Evolutionary conservation across 1,284 basidiomycete species (phyloP), one percentile per base, ranked within the genome.

Genomic region (Psilocybe mexicana): DNA sequence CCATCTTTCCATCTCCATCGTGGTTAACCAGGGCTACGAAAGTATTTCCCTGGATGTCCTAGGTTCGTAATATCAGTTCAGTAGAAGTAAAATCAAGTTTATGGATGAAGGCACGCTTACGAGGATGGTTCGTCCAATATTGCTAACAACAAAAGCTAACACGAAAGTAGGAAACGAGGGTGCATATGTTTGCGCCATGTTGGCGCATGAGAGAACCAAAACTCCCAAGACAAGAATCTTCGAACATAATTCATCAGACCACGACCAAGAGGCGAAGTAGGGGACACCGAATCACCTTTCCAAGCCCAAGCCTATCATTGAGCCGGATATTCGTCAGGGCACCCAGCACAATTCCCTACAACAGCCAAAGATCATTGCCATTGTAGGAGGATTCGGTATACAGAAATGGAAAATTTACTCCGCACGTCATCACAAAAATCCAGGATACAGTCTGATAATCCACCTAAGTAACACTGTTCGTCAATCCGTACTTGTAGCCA

Each of bases 101-200:
- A 12, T 14, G 18, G 18, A 18, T 18, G 18, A 2, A 36, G 43
- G 23, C 12, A 10, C 35, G 30, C 58, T 54, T 45, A 80, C 83
- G 64, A 82, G 80, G 14, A 86, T 64, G 2, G 82, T 77, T 44
- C 85, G 72, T 1, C 85, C 87, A 35, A 86, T 78, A 1, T 89
- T 88, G 49, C 80, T 81, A 56, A 88, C 72, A 2, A 75, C 67
- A 64, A 80, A 90, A 0, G 81, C 78, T 36, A 85, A 64, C 50
- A 85, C 80, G 65, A 90, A 85, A 4, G 86, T 70, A 0, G 86
- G 83, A 68, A 87, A 91, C 0, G 89, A 88, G 0, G 80, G 77
- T 1, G 80, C 85, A 30, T 85, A 78, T 11, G 80, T 77, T 65
- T 74, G 74, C 5, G 77, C 58, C 10, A 70, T 63, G 61, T 81